Evolutionary conservation across 305 asterid genomes (phyloP), one percentile per base, ranked within the genome.

Genomic region (Fraxinus angustifolia): DNA sequence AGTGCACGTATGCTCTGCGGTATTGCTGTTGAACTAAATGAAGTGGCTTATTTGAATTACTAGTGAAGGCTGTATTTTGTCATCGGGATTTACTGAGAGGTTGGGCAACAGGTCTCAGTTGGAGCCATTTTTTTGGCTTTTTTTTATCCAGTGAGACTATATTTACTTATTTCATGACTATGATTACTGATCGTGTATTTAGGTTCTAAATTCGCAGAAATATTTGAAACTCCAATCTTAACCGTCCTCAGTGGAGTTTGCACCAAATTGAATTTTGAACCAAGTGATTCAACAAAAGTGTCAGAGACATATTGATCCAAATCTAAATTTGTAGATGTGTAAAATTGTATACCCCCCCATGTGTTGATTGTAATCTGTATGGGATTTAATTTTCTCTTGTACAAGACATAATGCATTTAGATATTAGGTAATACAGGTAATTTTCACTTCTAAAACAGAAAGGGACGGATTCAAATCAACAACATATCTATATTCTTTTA

Each of bases 401-500:
- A n/a, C 34, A 16, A 50, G 35, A 62, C 70, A 30, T n/a, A 40
- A 36, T 76, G 7, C 77, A 40, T 28, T 65, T 73, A 78, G 72
- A 67, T 73, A 26, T 76, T 28, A 21, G 77, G 75, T 16, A 19
- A 34, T 30, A 38, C 23, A 16, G 35, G 42, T 38, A 50, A 70
- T 53, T 21, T 80, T 65, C 76, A 34, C 2, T 35, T 3, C 30
- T 30, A 10, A 17, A 53, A 50, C 36, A 50, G 31, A 75, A 77
- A 28, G 48, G 19, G 26, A n/a, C 40, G 67, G 68, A 35, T 76
- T 79, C 8, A 34, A 65, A 75, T 83, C 36, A 17, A 75, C 75
- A 70, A 48, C 45, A 30, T 53, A 8, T n/a, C 4, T 21, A 40
- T 77, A 50, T 34, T 79, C 17, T 78, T 78, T 77, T 77, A 67